Evolutionary conservation across 2,329 filamentous ascomycete species (phyloP).

Genomic region (Cucurbitaria berberidis): DNA sequence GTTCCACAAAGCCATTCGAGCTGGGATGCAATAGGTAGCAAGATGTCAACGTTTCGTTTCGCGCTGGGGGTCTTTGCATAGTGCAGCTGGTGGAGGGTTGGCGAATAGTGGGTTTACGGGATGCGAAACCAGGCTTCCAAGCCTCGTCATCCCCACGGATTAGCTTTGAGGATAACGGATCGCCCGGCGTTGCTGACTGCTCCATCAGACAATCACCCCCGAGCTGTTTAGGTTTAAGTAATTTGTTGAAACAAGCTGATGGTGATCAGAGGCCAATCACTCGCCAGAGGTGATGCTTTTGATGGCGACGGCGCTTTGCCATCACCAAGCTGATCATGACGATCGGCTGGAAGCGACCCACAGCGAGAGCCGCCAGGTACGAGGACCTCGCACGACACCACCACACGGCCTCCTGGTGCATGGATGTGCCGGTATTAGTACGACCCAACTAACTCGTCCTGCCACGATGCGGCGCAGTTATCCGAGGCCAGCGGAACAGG

Average conservation of each 20-base stretch:
- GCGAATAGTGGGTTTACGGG: constrained; percentile 2
- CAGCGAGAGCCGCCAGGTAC: constrained; percentile 6
- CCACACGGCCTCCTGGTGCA: constrained; percentile 10
- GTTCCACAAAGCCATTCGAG: background rate
- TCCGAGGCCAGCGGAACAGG: constrained; percentile 9
- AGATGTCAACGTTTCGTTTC: constrained; percentile 3
- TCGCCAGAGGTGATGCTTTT: background rate
- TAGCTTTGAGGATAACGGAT: constrained; percentile 9
- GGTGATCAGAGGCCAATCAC: constrained; percentile 15
- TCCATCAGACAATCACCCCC: constrained; percentile 7
- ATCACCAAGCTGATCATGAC: constrained; percentile 11
- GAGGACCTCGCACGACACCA: constrained; percentile 5
- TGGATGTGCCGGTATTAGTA: constrained; percentile 14
- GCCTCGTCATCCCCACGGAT: constrained; percentile 13
- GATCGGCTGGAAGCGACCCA: constrained; percentile 17
- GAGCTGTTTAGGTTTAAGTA: constrained; percentile 7
- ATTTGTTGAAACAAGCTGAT: constrained; percentile 19
- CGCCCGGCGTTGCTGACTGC: constrained; percentile 1
- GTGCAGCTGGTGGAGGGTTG: constrained; percentile 5
- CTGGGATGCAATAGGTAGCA: background rate
- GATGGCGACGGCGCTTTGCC: constrained; percentile 13
- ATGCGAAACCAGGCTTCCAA: constrained; percentile 19
- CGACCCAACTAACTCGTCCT: constrained; percentile 4
- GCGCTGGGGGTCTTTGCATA: constrained; percentile 2
- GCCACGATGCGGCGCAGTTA: constrained; percentile 28